These are phyloP conservation scores for Fusarium virguliforme DNA, from an alignment of 2,329 filamentous ascomycete species.

Conservation along the genomic window DNA sequence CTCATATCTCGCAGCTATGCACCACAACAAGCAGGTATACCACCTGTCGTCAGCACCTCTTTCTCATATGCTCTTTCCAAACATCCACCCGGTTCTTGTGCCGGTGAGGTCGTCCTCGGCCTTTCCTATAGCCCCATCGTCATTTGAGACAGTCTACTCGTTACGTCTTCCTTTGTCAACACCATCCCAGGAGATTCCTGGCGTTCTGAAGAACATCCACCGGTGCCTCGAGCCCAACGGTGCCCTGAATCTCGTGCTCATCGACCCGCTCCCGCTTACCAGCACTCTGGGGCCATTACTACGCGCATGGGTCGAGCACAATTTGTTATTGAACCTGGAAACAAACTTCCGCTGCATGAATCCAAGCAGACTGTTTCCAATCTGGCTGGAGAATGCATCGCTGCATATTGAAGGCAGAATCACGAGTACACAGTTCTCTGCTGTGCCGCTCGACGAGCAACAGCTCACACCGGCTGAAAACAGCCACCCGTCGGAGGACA, in stretches of 20 bases:
- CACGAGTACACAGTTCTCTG: constrained; percentile 64
- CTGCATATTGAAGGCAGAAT: constrained; percentile 64
- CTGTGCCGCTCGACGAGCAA: constrained; percentile 53
- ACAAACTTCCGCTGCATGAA: constrained; percentile 72
- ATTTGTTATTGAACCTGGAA: constrained; percentile 73
- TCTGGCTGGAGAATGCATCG: constrained; percentile 71
- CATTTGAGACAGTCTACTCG: constrained; percentile 67
- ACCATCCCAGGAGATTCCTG: constrained; percentile 70
- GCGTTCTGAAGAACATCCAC: constrained; percentile 71
- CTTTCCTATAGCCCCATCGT: constrained; percentile 58
- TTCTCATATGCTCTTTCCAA: constrained; percentile 56
- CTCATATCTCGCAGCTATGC: constrained; percentile 34
- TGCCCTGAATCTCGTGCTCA: constrained; percentile 70
- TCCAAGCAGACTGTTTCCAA: constrained; percentile 71
- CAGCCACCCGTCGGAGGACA: constrained; percentile 48
- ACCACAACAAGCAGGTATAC: constrained; percentile 35
- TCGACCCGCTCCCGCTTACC: constrained; percentile 73
- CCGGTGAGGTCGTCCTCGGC: constrained; percentile 57
- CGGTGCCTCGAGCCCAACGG: constrained; percentile 71
- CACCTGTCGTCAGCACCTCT: constrained; percentile 38
- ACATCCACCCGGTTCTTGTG: constrained; percentile 60
- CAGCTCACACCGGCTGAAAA: constrained; percentile 33
- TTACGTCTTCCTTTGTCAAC: constrained; percentile 72
- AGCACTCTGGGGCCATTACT: constrained; percentile 71
- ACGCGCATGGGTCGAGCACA: constrained; percentile 73